These are phyloP conservation scores for Pythium graminicola DNA, from an alignment of 352 stramenopile species.

Conservation along the genomic window DNA sequence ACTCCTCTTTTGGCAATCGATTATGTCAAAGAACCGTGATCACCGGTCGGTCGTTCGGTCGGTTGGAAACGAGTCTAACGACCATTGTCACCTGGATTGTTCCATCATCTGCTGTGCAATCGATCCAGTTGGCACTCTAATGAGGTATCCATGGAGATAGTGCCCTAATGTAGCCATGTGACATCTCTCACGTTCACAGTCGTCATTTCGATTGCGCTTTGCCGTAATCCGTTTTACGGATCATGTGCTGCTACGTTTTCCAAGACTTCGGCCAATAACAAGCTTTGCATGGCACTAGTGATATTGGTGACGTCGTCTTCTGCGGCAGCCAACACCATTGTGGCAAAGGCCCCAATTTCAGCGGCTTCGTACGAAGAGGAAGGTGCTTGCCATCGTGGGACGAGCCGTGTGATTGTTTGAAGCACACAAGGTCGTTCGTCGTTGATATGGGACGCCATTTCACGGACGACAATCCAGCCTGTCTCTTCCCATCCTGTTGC, in stretches of 20 bases:
- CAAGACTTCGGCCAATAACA: slow-evolving; percentile 7
- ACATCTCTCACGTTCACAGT: neutral
- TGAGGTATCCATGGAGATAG: neutral
- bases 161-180: slow-evolving; percentile 10
- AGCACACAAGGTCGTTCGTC: neutral
- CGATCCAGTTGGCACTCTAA: slow-evolving; percentile 3
- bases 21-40: slow-evolving; percentile 4
- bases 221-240: neutral
- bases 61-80: neutral
- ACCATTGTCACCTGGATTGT: slow-evolving; percentile 3
- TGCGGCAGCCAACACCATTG: slow-evolving; percentile 2
- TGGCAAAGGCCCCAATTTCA: slow-evolving; percentile 5
- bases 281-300: slow-evolving; percentile 8
- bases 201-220: neutral
- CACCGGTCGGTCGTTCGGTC: neutral
- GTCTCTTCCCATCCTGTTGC: slow-evolving; percentile 41
- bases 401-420: slow-evolving; percentile 4
- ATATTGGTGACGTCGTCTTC: slow-evolving; percentile 5
- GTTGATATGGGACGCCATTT: neutral
- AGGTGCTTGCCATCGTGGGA: neutral
- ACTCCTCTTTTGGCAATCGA: neutral
- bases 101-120: neutral
- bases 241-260: neutral
- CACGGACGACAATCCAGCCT: slow-evolving; percentile 42
- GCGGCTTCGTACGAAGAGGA: neutral